Base-by-base conservation (phyloP, 768 basidiomycete genomes). In the Holtermannia corniformis region DNA sequence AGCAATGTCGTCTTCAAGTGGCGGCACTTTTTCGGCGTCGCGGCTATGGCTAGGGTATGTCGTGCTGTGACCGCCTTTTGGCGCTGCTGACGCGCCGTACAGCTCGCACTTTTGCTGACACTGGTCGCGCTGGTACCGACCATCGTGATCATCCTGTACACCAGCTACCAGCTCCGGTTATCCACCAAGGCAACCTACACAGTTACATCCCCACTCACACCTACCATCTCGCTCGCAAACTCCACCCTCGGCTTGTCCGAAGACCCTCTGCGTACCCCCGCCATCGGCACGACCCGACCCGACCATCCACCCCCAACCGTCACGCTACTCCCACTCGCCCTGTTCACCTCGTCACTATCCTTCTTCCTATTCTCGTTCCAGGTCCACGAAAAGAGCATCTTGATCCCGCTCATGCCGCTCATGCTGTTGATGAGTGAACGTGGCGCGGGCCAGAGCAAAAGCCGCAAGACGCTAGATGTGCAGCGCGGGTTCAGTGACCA, bases 331-430 rank as follows among this genome's bases (percentile, higher is more conserved):
- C 86, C 85, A 0, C 85, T 87, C 59, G 82, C 86, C 2, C 76
- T 95, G 23, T 78, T 90, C 55, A 82, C 81, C 5, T 83, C 81
- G 1, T 85, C 87, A 0, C 79, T 96, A 77, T 85, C 90, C 7
- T 95, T 96, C 78, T 96, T 93, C 75, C 76, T 96, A 26, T 92
- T 93, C 75, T 91, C 90, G 4, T 93, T 93, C 72, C 91, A 95
- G 64, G 91, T 92, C 37, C 92, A 95, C 71, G 92, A 96, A 72
- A 96, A 95, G 76, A 84, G 85, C 2, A 86, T 96, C 40, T 68
- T 95, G 16, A 66, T 96, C 1, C 89, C 91, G 2, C 76, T 97
- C 20, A 71, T 96, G 58, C 92, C 92, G 0, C 75, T 91, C 24
- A 87, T 84, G 0, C 76, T 96, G 16, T 76, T 92, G 14, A 76